Conservation (phyloP, 148 eudicot species). For the Amaranthus palmeri region DNA sequence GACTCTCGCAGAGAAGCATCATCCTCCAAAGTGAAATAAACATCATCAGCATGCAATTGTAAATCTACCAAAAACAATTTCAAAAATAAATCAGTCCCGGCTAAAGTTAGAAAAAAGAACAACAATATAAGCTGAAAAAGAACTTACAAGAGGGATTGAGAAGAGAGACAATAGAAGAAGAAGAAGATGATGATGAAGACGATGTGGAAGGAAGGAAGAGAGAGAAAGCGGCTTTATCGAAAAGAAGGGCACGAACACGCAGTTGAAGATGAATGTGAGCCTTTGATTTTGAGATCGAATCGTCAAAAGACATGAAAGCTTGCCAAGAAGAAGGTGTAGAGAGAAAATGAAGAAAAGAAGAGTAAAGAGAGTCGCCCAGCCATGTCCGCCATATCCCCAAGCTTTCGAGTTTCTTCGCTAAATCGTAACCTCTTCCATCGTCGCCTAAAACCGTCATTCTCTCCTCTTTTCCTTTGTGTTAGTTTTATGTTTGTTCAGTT, state of each 20-base stretch:
- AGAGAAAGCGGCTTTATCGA: constrained; percentile 74
- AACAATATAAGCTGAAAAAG: no score
- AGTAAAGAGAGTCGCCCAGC: constrained; percentile 79
- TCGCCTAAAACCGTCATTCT: constrained; percentile 58
- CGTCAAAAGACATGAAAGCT: constrained; percentile 51
- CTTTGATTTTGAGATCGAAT: constrained; percentile 46
- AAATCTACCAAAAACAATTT: constrained; percentile 41
- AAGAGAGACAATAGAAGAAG: constrained; percentile 28
- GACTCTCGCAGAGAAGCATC: constrained; percentile 33
- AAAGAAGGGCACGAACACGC: constrained; percentile 89
- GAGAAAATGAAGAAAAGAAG: constrained; percentile 49
- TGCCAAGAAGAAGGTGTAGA: constrained; percentile 74
- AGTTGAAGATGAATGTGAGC: constrained; percentile 68
- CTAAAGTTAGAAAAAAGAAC: constrained; percentile 10
- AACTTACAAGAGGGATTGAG: constrained; percentile 61
- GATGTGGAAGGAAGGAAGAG: constrained; percentile 24
- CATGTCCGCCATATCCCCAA: constrained; percentile 80
- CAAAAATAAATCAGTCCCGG: background rate
- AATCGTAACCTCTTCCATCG: constrained; percentile 79
- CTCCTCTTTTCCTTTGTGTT: background rate
- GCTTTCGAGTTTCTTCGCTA: constrained; percentile 68
- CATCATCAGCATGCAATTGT: constrained; percentile 95
- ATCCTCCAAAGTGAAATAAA: constrained; percentile 85
- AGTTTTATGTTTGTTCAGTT: background rate
- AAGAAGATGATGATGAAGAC: constrained; percentile 18